Conservation (phyloP, 2,329 filamentous ascomycete genomes). For the Penicillium sp. region DNA sequence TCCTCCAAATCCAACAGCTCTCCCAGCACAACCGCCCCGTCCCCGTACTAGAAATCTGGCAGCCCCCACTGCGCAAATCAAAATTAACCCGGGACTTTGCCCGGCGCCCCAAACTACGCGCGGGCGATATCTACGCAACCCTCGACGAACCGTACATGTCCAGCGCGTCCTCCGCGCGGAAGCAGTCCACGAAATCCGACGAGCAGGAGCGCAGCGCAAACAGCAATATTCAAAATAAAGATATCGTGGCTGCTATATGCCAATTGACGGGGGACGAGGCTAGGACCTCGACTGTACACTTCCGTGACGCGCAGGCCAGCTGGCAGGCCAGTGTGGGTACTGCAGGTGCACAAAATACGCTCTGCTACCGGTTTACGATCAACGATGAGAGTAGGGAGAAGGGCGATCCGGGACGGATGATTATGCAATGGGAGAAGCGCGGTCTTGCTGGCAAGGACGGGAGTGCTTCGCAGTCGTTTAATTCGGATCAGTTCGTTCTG, state of each 20-base stretch:
- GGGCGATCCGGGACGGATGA: constrained; percentile 14
- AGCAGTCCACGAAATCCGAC: constrained; percentile 4
- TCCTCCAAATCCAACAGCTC: constrained; percentile 38
- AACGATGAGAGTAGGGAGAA: constrained; percentile 1
- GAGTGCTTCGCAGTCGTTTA: neutral
- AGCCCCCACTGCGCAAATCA: constrained; percentile 29
- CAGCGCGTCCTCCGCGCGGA: neutral
- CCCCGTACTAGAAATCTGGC: constrained; percentile 36
- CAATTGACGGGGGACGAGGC: constrained; percentile 1
- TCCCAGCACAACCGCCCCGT: constrained; percentile 23
- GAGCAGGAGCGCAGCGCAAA: neutral
- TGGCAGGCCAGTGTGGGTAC: constrained; percentile 17
- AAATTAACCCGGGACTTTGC: constrained; percentile 23
- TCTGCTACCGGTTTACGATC: constrained; percentile 21
- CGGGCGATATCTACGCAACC: constrained; percentile 32
- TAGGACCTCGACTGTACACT: constrained; percentile 13
- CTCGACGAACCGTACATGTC: constrained; percentile 30
- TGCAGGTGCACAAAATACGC: constrained; percentile 3
- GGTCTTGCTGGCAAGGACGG: constrained; percentile 2
- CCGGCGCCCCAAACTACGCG: constrained; percentile 25
- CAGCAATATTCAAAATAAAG: constrained; percentile 4
- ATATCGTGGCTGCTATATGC: constrained; percentile 24
- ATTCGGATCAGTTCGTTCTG: constrained; percentile 20
- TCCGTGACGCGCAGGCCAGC: constrained; percentile 18
- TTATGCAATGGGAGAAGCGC: constrained; percentile 27